phyloP scores from a whole-genome alignment of 2,329 filamentous ascomycete species.

The Cordyceps militaris region DNA sequence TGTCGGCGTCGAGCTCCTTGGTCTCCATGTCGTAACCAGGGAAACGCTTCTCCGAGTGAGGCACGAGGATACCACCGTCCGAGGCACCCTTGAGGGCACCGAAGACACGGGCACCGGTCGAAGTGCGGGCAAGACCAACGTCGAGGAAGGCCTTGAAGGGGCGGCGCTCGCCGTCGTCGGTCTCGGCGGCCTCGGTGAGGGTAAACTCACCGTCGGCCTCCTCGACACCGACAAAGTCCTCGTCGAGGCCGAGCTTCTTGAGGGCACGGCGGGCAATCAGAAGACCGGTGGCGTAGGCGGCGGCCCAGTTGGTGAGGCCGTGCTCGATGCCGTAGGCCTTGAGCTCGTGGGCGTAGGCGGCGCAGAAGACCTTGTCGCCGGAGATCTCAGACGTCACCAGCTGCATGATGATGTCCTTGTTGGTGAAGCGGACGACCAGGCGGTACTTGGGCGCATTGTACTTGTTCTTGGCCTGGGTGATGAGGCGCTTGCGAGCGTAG shows the following conservation, averaged over 20 bases:
- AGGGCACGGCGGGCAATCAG: slow-evolving; percentile 94
- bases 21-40: slow-evolving; percentile 94
- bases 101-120: slow-evolving; percentile 97
- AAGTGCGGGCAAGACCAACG: slow-evolving; percentile 94
- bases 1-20: slow-evolving; percentile 97
- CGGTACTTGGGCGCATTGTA: slow-evolving; percentile 99
- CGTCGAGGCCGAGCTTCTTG: slow-evolving; percentile 92
- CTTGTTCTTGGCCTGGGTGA: slow-evolving; percentile 99
- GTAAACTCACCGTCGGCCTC: slow-evolving; percentile 94
- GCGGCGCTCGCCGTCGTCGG: slow-evolving; percentile 84
- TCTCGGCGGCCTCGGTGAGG: slow-evolving; percentile 90
- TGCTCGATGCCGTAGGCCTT: slow-evolving; percentile 95
- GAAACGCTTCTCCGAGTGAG: slow-evolving; percentile 99
- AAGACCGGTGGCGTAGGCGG: slow-evolving; percentile 93
- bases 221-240: slow-evolving; percentile 91
- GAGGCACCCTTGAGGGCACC: slow-evolving; percentile 99
- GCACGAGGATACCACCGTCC: slow-evolving; percentile 92
- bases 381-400: slow-evolving; percentile 94
- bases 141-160: slow-evolving; percentile 99
- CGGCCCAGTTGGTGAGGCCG: slow-evolving; percentile 99
- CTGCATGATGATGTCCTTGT: slow-evolving; percentile 98
- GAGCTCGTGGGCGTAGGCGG: slow-evolving; percentile 96
- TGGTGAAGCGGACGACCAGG: slow-evolving; percentile 98
- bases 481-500: slow-evolving; percentile 98
- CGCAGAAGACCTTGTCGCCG: slow-evolving; percentile 92